Percentiles rank a stretch among this genome's conserved stretches.
Conservation (phyloP, 768 basidiomycete species). For the Podaxis sp. region DNA sequence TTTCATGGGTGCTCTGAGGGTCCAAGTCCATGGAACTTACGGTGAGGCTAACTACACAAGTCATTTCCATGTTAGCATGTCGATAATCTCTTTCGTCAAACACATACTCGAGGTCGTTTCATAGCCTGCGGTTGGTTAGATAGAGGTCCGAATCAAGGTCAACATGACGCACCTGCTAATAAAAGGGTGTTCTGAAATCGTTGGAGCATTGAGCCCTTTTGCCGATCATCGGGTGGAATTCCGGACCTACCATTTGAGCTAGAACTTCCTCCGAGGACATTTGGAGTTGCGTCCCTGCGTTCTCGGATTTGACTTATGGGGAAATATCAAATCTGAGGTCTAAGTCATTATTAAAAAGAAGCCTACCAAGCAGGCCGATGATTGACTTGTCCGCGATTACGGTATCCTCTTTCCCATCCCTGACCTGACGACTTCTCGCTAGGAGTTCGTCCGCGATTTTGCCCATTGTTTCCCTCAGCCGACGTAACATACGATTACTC, state of each 20-base stretch:
- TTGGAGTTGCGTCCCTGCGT: slow-evolving; percentile 26
- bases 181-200: slow-evolving; percentile 33
- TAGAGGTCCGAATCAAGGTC: neutral
- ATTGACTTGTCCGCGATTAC: slow-evolving; percentile 37
- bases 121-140: slow-evolving; percentile 37
- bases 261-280: slow-evolving; percentile 39
- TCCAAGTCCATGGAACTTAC: slow-evolving; percentile 20
- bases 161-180: slow-evolving; percentile 32
- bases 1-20: neutral
- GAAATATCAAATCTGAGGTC: neutral
- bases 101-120: slow-evolving; percentile 51
- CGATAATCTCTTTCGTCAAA: neutral
- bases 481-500: slow-evolving; percentile 28
- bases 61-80: neutral
- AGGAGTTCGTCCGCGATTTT: slow-evolving; percentile 41
- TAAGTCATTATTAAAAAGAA: neutral
- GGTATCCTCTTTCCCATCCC: slow-evolving; percentile 24
- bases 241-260: slow-evolving; percentile 29
- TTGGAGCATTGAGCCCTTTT: neutral
- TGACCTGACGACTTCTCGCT: slow-evolving; percentile 33
- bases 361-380: slow-evolving; percentile 35
- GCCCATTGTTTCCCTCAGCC: slow-evolving; percentile 33
- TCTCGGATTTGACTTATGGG: slow-evolving; percentile 35
- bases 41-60: slow-evolving; percentile 34
- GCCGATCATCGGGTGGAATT: slow-evolving; percentile 16